phyloP scores from a whole-genome alignment of 768 basidiomycete species.

The Lentinula detonsa region DNA sequence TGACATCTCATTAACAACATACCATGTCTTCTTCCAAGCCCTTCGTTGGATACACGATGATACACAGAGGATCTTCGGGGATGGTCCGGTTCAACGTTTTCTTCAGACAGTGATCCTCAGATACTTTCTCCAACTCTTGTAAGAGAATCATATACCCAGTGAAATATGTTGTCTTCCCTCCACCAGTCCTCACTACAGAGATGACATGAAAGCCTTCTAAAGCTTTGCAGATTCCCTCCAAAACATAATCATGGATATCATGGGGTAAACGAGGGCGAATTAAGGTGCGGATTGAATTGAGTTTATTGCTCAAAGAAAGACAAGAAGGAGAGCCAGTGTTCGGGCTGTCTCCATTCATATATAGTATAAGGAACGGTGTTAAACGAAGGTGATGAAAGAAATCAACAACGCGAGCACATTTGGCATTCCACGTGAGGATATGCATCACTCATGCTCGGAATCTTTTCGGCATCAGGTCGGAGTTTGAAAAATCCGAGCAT shows the following conservation, averaged over 20 bases:
- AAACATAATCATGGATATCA: no score
- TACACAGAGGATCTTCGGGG: slow-evolving; percentile 16
- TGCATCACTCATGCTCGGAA: not conserved
- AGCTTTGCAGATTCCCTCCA: slow-evolving; percentile 14
- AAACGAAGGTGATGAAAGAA: no score
- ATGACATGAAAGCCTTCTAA: slow-evolving; percentile 17
- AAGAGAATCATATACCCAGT: slow-evolving; percentile 14
- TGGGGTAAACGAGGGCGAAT: no score
- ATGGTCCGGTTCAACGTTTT: not conserved
- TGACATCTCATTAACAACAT: not conserved
- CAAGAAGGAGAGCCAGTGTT: no score
- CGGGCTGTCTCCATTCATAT: no score
- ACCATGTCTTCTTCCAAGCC: slow-evolving; percentile 18
- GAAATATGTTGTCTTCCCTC: slow-evolving; percentile 17
- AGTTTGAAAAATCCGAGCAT: no score
- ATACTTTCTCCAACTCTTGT: slow-evolving; percentile 7
- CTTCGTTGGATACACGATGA: slow-evolving; percentile 20
- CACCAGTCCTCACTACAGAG: slow-evolving; percentile 13
- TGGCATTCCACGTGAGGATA: not conserved
- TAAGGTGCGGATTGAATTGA: no score
- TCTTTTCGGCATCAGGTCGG: no score
- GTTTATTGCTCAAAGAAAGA: no score
- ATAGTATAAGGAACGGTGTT: not conserved
- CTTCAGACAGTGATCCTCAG: not conserved
- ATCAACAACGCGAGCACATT: not conserved